Base-by-base conservation (phyloP, 129 eudicot species). In the Chrysanthemum seticuspe region DNA sequence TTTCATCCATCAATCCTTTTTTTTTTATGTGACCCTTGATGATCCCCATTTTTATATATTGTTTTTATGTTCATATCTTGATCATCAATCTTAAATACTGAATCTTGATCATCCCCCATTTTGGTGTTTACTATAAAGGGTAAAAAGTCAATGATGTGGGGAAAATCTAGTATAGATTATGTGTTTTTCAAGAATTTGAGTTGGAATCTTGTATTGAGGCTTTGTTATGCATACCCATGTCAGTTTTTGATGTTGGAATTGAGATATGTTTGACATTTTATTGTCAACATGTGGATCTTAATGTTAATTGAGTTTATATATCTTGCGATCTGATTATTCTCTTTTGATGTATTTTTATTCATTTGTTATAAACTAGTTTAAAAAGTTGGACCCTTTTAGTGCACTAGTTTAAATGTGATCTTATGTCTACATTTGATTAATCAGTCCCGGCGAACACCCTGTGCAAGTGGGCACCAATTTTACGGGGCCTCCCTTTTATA, bases 61-160 rank as follows among this genome's bases (percentile, higher is more conserved):
- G 47, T 40, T 40, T 40, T 40, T 72, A 13, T 67, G 50, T 62
- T 53, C 10, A 15, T n/a, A 34, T 16, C 54, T 13, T 23, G 8
- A 65, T 51, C 61, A 69, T 54, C 52, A 64, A 2, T 69, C 61
- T 21, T 47, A 69, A 13, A 1, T 4, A 13, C 62, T 36, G 63
- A 54, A 63, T 64, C 69, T 29, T 34, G 76, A 71, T 68, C 44
- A 45, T 62, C 71, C 52, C 63, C 25, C 15, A 12, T 13, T 2
- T 40, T 40, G 1, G 47, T 40, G 10, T 6, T 40, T 40, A 40
- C 10, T 40, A 40, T 40, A 40, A 40, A 40, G 47, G 49, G 36
- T 12, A 6, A 75, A 58, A 76, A 47, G 53, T 60, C 63, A 48
- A 76, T 56, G 23, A 25, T 45, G 47, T 74, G 47, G 2, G 8